Evolutionary conservation across 2,329 filamentous ascomycete genomes (phyloP), one percentile per base, ranked within the genome.

Genomic region (Colletotrichum sidae): DNA sequence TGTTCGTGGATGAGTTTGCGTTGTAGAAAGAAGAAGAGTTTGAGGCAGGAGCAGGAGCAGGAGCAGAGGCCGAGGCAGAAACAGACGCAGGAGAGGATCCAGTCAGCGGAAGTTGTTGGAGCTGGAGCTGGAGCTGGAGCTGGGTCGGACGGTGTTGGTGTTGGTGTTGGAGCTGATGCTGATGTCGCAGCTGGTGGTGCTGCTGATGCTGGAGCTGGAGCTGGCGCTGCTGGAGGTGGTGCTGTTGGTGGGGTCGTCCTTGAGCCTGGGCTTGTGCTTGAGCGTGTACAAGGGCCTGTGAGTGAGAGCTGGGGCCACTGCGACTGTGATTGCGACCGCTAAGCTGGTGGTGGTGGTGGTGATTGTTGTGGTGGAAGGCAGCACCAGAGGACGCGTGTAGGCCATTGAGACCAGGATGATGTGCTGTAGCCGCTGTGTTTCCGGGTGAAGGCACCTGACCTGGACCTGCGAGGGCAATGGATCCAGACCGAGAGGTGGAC

Each of bases 21-120:
- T 65, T 67, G 67, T 57, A 60, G 51, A 66, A 69, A 38, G 65
- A 37, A 41, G 65, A 56, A 45, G 67, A 44, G 12, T 65, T 39
- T 17, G 65, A 41, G 15, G 65, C 41, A 13, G 65, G 57, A 37
- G 42, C 38, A 25, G 62, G 52, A 1, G 67, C 56, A 25, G 62
- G 52, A 1, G 67, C 56, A 11, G 52, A 42, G 35, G 60, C 35
- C 38, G 38, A 39, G 25, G 52, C 35, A n/a, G 42, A 25, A 25
- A 25, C 4, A 25, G 25, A 25, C 25, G 25, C 25, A 25, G 25
- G 25, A 25, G 25, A 25, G 25, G 25, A 4, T 25, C 25, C 25
- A 25, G 25, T 25, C 25, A 25, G 25, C 25, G 25, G 25, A 25
- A 25, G 25, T 25, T 25, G 25, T 25, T 25, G 25, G 25, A 25